Percentiles rank a stretch among this genome's conserved stretches.
Evolutionary conservation across 2,329 filamentous ascomycete genomes (phyloP).

Genomic region (Monosporascus sp.): DNA sequence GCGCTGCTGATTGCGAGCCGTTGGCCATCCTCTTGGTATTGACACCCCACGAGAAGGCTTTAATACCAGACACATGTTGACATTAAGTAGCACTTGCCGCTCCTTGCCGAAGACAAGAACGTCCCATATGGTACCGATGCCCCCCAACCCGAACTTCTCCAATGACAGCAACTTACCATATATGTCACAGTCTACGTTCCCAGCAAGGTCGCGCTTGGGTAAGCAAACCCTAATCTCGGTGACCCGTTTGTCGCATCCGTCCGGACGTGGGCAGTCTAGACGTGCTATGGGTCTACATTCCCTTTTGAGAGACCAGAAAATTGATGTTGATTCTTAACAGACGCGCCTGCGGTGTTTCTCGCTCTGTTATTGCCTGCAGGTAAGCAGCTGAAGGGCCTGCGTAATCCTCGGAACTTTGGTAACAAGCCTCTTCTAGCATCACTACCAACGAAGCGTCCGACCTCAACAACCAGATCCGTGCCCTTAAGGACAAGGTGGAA

Average conservation of each 20-base stretch:
- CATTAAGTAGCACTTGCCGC: conserved; percentile 62
- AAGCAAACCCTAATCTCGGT: background rate
- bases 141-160: background rate
- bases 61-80: background rate
- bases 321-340: conserved; percentile 25
- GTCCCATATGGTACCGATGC: conserved; percentile 20
- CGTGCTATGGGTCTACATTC: conserved; percentile 53
- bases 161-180: conserved; percentile 35
- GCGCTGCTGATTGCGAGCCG: conserved; percentile 83
- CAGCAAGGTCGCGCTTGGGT: conserved; percentile 66
- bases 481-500: conserved; percentile 93
- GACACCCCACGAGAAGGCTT: background rate
- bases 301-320: background rate
- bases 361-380: conserved; percentile 78
- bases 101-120: conserved; percentile 80
- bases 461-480: conserved; percentile 79
- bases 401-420: background rate
- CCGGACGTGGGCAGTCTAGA: conserved; percentile 17
- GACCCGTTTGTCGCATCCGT: conserved; percentile 47
- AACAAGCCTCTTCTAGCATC: conserved; percentile 42
- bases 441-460: conserved; percentile 90
- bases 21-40: conserved; percentile 70
- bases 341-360: conserved; percentile 82
- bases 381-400: conserved; percentile 1
- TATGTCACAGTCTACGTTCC: conserved; percentile 44